Percentiles rank a stretch among this genome's conserved stretches.
phyloP scores from a whole-genome alignment of 2,329 filamentous ascomycete species.

The Chaetomium sp. region DNA sequence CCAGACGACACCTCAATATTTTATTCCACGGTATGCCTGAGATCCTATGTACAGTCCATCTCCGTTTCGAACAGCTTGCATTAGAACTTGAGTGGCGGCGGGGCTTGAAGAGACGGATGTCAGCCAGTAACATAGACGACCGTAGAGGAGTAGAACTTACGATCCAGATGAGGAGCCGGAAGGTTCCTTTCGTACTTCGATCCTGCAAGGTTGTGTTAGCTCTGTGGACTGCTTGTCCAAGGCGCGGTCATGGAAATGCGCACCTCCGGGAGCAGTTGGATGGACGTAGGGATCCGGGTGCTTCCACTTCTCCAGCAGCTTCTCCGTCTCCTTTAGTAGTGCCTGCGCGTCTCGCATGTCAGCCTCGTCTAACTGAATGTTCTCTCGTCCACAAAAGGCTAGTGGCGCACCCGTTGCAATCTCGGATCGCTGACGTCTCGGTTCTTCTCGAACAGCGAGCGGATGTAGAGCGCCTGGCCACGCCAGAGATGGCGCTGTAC shows the following conservation, averaged over 20 bases:
- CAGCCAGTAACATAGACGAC: conserved; percentile 27
- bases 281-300: conserved; percentile 91
- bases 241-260: conserved; percentile 34
- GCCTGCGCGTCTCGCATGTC: conserved; percentile 54
- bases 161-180: conserved; percentile 74
- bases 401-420: conserved; percentile 72
- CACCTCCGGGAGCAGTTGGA: conserved; percentile 92
- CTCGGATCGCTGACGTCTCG: conserved; percentile 79
- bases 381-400: not conserved
- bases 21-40: conserved; percentile 4
- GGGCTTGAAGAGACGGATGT: conserved; percentile 44
- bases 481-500: conserved; percentile 93
- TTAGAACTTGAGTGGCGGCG: conserved; percentile 54
- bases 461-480: conserved; percentile 93
- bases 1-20: not conserved
- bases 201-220: conserved; percentile 53
- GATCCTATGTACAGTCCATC: conserved; percentile 26
- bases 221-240: not conserved
- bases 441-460: conserved; percentile 93
- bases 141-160: conserved; percentile 57
- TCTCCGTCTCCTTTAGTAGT: conserved; percentile 84
- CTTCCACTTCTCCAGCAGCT: conserved; percentile 89
- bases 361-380: not conserved
- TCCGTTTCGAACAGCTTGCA: conserved; percentile 16
- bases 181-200: conserved; percentile 97